Conservation (phyloP, 2,329 filamentous ascomycete genomes). For the Scorias spongiosa region DNA sequence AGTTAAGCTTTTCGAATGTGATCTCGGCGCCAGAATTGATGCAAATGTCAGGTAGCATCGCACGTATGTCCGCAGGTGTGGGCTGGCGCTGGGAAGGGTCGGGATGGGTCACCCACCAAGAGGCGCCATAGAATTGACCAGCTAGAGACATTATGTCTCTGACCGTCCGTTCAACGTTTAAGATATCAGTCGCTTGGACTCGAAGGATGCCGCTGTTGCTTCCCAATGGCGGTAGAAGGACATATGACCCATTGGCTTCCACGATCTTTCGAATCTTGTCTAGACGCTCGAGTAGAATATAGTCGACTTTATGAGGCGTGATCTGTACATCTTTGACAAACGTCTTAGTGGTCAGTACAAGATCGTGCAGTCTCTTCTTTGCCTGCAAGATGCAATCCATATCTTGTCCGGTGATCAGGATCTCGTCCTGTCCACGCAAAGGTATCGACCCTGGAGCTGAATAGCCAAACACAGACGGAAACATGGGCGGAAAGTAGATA, state of each 20-base stretch:
- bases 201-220: constrained; percentile 72
- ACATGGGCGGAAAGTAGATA: constrained; percentile 94
- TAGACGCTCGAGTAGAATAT: constrained; percentile 73
- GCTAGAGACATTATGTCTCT: constrained; percentile 91
- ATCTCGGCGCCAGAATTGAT: constrained; percentile 92
- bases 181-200: constrained; percentile 81
- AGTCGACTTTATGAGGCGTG: constrained; percentile 84
- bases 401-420: constrained; percentile 87
- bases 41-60: constrained; percentile 91
- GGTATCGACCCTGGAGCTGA: constrained; percentile 60
- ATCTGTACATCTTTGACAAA: constrained; percentile 82
- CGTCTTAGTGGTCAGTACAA: constrained; percentile 61
- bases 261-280: constrained; percentile 98
- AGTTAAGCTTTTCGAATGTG: constrained; percentile 84
- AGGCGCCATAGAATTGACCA: constrained; percentile 93
- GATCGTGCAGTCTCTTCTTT: constrained; percentile 79
- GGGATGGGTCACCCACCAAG: constrained; percentile 80
- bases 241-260: constrained; percentile 88
- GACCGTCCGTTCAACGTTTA: constrained; percentile 89
- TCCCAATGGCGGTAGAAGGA: constrained; percentile 78
- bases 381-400: constrained; percentile 72
- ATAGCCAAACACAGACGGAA: constrained; percentile 83
- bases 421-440: constrained; percentile 70
- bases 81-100: constrained; percentile 49
- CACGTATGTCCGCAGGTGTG: constrained; percentile 55